Evolutionary conservation across 306 rosid species (phyloP).

Genomic region (Mimosa bimucronata): DNA sequence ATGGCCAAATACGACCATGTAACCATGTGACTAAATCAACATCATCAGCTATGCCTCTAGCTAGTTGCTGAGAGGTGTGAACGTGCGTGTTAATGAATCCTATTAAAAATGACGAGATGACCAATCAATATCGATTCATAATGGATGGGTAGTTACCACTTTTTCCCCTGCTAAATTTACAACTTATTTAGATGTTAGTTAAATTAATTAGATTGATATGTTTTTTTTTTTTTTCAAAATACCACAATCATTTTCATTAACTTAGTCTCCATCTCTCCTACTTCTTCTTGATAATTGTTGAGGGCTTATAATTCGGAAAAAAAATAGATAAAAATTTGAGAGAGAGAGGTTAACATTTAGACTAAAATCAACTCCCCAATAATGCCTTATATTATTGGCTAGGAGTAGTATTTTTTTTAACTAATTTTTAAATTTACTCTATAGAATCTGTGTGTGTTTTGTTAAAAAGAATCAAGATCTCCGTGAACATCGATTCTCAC

Average conservation of each 20-base stretch:
- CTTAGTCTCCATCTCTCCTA: too few species aligned
- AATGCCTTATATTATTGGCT: too few species aligned
- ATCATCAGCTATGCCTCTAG: slow-evolving; percentile 89
- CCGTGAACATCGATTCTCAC: background rate
- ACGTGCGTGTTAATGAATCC: slow-evolving; percentile 87
- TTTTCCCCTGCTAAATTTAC: too few species aligned
- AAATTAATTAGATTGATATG: too few species aligned
- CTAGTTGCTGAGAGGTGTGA: slow-evolving; percentile 83
- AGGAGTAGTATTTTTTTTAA: background rate
- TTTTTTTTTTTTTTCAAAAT: too few species aligned
- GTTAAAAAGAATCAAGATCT: background rate
- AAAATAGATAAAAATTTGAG: too few species aligned
- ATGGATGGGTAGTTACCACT: background rate
- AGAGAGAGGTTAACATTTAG: too few species aligned
- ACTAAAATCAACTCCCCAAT: too few species aligned
- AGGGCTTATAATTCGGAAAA: too few species aligned
- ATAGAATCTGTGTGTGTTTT: background rate
- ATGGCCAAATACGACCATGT: slow-evolving; percentile 89
- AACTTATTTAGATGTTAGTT: too few species aligned
- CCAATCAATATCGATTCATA: background rate
- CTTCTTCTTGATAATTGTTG: too few species aligned
- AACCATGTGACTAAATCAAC: slow-evolving; percentile 90
- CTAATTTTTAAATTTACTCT: background rate
- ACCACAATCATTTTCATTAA: too few species aligned
- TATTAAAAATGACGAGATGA: slow-evolving; percentile 5